phyloP scores from a whole-genome alignment of 1,284 basidiomycete species.

The Puccinia hordei region DNA sequence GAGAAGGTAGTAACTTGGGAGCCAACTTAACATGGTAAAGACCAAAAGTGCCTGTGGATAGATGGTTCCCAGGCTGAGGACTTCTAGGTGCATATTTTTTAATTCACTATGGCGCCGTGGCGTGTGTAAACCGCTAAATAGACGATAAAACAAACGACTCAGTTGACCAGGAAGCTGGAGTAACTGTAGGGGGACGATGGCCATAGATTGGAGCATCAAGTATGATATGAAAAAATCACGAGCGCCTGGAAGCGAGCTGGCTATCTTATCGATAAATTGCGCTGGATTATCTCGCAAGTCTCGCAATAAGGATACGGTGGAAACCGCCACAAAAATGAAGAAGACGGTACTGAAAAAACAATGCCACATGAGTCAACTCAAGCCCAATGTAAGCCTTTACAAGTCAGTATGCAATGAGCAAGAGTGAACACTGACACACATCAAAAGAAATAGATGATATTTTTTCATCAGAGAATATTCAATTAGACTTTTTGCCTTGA shows the following conservation, averaged over 20 bases:
- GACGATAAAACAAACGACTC: slow-evolving; percentile 45
- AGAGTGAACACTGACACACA: slow-evolving; percentile 34
- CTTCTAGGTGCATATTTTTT: slow-evolving; percentile 55
- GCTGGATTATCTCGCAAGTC: slow-evolving; percentile 58
- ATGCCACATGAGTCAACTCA: too few species aligned
- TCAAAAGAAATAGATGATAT: slow-evolving; percentile 54
- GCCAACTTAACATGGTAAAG: slow-evolving; percentile 55
- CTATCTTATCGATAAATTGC: slow-evolving; percentile 58
- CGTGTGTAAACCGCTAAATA: slow-evolving; percentile 54
- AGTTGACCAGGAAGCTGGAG: slow-evolving; percentile 57
- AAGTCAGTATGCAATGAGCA: too few species aligned
- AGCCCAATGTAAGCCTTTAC: too few species aligned
- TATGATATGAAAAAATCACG: slow-evolving; percentile 59
- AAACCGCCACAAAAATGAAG: slow-evolving; percentile 58
- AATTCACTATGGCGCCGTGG: slow-evolving; percentile 57
- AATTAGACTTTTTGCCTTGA: slow-evolving; percentile 57
- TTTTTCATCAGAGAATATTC: slow-evolving; percentile 59
- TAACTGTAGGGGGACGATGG: slow-evolving; percentile 58
- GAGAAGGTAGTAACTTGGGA: background rate
- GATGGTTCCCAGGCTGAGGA: slow-evolving; percentile 57
- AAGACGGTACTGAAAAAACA: slow-evolving; percentile 36
- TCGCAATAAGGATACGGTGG: slow-evolving; percentile 58
- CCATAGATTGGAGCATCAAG: slow-evolving; percentile 58
- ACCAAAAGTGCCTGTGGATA: slow-evolving; percentile 59
- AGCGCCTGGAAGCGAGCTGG: slow-evolving; percentile 58